phyloP scores from a whole-genome alignment of 257 asterid genomes.

The Marsdenia floribunda region DNA sequence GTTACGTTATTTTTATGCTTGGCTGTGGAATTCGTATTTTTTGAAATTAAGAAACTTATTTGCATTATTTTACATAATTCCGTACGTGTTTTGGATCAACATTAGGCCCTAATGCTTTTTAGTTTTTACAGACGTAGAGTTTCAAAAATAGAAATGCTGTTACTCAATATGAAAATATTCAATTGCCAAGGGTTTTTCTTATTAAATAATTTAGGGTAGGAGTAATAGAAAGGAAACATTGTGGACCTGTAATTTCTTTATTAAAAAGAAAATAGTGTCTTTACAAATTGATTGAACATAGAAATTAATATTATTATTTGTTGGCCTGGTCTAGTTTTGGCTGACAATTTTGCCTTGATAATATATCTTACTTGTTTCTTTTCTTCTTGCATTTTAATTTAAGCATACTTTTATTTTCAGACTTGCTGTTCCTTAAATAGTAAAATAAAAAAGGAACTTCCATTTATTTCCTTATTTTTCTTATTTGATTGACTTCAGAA shows the following conservation, averaged over 20 bases:
- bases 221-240: constrained; percentile 3
- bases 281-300: background rate
- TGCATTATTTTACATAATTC: too few species aligned
- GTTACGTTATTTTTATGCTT: too few species aligned
- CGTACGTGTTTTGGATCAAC: too few species aligned
- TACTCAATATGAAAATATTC: background rate
- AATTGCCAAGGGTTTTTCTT: background rate
- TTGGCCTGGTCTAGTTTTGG: background rate
- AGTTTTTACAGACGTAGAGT: background rate
- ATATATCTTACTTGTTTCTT: background rate
- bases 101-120: background rate
- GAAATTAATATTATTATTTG: background rate
- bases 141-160: background rate
- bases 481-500: background rate
- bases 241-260: constrained; percentile 4
- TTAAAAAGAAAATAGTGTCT: background rate
- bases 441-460: background rate
- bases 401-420: background rate
- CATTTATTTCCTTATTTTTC: background rate
- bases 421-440: background rate
- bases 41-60: too few species aligned
- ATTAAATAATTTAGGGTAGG: background rate
- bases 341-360: constrained; percentile 1
- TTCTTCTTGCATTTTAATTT: constrained; percentile 5
- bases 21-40: too few species aligned